These are phyloP conservation scores for Cyberlindnera euphorbiae DNA, from an alignment of 805 yeast genomes.

Conservation along the genomic window DNA sequence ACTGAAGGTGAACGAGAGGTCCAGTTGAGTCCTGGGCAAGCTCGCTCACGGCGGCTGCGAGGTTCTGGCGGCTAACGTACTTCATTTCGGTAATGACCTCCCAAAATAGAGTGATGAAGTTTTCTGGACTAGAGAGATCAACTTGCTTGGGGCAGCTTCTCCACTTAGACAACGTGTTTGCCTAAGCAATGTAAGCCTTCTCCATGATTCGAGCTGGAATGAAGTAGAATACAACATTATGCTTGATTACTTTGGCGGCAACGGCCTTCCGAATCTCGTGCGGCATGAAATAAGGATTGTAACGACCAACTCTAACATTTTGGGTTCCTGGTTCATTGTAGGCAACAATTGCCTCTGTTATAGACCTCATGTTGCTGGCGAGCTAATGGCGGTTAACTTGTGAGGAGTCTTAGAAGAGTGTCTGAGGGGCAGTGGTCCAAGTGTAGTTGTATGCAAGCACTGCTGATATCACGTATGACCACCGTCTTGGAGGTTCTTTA, in stretches of 20 bases:
- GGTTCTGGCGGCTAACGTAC: slow-evolving; percentile 5
- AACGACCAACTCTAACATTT: slow-evolving; percentile 8
- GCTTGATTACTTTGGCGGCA: slow-evolving; percentile 12
- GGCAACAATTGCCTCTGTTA: slow-evolving; percentile 9
- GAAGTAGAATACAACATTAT: slow-evolving; percentile 5
- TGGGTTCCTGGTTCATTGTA: slow-evolving; percentile 9
- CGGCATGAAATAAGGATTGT: slow-evolving; percentile 16
- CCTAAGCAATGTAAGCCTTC: slow-evolving; percentile 6
- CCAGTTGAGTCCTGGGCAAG: background rate
- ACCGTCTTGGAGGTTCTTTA: too few relatives aligned
- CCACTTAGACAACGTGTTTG: background rate
- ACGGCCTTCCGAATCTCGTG: slow-evolving; percentile 13
- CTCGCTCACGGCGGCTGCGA: background rate
- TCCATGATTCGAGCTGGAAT: slow-evolving; percentile 10
- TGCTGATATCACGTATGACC: too few relatives aligned
- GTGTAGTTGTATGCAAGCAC: too few relatives aligned
- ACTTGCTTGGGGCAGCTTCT: background rate
- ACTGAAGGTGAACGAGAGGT: slow-evolving; percentile 1
- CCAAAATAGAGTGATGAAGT: slow-evolving; percentile 9
- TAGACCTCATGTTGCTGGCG: background rate
- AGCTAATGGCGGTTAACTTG: slow-evolving; percentile 2
- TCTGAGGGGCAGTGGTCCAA: too few relatives aligned
- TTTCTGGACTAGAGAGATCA: slow-evolving; percentile 6
- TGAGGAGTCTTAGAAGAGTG: too few relatives aligned
- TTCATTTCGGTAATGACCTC: slow-evolving; percentile 7